Base-by-base conservation (phyloP, 805 yeast species). In the Maudiozyma saulgeensis region DNA sequence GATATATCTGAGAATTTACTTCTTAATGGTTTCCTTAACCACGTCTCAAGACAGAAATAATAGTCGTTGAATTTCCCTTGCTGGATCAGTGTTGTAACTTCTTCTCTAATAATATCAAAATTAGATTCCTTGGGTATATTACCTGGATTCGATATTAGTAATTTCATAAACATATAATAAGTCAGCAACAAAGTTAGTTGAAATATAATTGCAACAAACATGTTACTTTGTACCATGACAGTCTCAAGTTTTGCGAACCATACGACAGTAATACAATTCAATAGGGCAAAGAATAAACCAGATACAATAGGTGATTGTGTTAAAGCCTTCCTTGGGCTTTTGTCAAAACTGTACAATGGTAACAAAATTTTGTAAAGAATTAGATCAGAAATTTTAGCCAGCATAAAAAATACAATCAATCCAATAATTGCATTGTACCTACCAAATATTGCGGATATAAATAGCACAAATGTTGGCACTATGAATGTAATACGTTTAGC, bases 61-160 rank as follows among this genome's bases (percentile, higher is more conserved):
- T 78, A 76, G 1, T 88, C 76, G 60, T 87, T 96, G 61, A 77
- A 88, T 56, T 78, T 76, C 0, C 89, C 87, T 18, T 59, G 37
- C 1, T 68, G 63, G 7, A 91, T 69, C 44, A 93, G 72, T 6
- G 76, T 79, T 42, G 72, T 66, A 19, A 89, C 82, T 1, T 77
- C 75, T 11, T 66, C 49, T 49, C 73, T 66, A 16, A 73, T 63
- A 16, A 63, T 68, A 31, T 69, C 72, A 16, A 62, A 56, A 46
- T 74, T 69, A 35, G 79, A 78, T 3, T 78, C 68, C 11, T 82
- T 80, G 5, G 86, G 86, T 4, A 91, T 78, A 53, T 65, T 74
- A 1, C 99, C 99, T 0, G 99, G 96, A 62, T 91, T 87, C 54
- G 83, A 75, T 44, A 73, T 69, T 81, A 83, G 75, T 3, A 89